Conservation (phyloP, 1,139 yeast species). For the Keqinozyma sinolaborantium region DNA sequence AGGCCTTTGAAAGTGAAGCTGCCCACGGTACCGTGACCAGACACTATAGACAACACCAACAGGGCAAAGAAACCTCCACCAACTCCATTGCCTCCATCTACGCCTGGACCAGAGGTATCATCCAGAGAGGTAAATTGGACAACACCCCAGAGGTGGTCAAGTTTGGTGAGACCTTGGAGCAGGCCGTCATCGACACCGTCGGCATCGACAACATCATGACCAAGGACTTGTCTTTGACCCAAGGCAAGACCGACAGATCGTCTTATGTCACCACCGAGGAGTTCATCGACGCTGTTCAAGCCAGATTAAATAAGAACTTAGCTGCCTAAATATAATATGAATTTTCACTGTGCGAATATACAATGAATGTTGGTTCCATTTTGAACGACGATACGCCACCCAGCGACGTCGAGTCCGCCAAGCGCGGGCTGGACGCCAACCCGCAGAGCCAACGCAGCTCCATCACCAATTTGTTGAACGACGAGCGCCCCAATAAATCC, state of each 20-base stretch:
- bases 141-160: constrained; percentile 76
- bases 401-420: constrained; percentile 17
- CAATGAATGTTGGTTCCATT: constrained; percentile 48
- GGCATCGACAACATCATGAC: constrained; percentile 87
- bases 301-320: constrained; percentile 32
- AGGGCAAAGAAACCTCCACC: constrained; percentile 96
- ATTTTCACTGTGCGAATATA: constrained; percentile 1
- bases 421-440: constrained; percentile 1
- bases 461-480: constrained; percentile 47
- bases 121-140: constrained; percentile 89
- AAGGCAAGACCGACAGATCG: constrained; percentile 78
- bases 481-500: constrained; percentile 27
- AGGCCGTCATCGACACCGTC: constrained; percentile 84
- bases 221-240: constrained; percentile 87
- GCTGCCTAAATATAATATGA: constrained; percentile 5
- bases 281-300: constrained; percentile 75
- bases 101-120: constrained; percentile 94
- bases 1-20: constrained; percentile 93
- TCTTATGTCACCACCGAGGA: constrained; percentile 87
- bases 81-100: constrained; percentile 97
- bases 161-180: constrained; percentile 76
- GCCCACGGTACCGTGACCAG: constrained; percentile 98
- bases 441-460: constrained; percentile 25
- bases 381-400: constrained; percentile 42
- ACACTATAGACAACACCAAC: constrained; percentile 91